Base-by-base conservation (phyloP, 2,329 filamentous ascomycete genomes). In the Periconia digitata region DNA sequence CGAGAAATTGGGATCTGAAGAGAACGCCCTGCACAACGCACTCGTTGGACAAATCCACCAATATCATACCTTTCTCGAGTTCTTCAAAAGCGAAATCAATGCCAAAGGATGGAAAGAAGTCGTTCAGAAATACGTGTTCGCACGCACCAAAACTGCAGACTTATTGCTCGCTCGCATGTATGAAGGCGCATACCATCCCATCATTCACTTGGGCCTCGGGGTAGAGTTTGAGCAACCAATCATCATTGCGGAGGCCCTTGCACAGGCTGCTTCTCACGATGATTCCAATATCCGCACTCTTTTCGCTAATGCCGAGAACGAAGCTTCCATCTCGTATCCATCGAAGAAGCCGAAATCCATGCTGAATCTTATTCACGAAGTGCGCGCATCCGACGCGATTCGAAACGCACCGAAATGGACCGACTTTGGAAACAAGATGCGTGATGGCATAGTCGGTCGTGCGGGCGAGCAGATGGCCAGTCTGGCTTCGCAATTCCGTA, bases 181-280 rank as follows among this genome's bases (percentile, higher is more conserved):
- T 39, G 50, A 55, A 22, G 55, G 50, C 13, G 36, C 42, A 8
- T 53, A 54, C 27, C 55, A 58, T 43, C 50, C 55, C 15, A 20
- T 65, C 29, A 65, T 65, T 35, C 59, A 64, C 44, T 38, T 65
- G 5, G 62, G 61, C 18, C 46, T 59, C 8, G 62, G 53, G 15
- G 48, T 65, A n/a, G 59, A 64, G 44, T 65, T 59, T 50, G 43
- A 59, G 21, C 56, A 57, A 24, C 54, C 54, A 1, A 21, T 16
- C 20, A 55, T 65, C 34, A 41, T 65, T 10, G 61, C 61, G 5
- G 62, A 65, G 42, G 58, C 46, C 12, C 52, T 64, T 10, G 57
- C 60, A 3, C 56, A 65, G 44, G 57, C 61, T 5, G 58, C 51
- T 3, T 21, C 44, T 12, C 53, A 58, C 35, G 44, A 40, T 23